Evolutionary conservation across 2,329 filamentous ascomycete genomes (phyloP), one percentile per base, ranked within the genome.

Genomic region (Neonectria ditissima): DNA sequence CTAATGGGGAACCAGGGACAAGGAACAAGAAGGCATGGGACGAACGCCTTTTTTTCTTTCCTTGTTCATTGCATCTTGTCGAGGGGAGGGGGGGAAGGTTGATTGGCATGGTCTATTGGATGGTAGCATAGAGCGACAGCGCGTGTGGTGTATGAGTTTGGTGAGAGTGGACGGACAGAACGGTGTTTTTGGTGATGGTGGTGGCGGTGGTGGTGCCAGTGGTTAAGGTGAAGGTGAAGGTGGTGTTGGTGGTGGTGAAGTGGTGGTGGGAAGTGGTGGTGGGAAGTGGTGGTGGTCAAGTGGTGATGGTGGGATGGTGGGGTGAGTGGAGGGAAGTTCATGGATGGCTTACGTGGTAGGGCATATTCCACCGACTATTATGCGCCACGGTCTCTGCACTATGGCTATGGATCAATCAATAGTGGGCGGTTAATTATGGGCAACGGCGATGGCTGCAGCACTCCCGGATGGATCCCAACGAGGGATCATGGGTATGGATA

Each of bases 121-220:
- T n/a, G n/a, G n/a, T n/a, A n/a, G n/a, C n/a, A n/a, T n/a, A n/a
- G n/a, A n/a, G n/a, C n/a, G n/a, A n/a, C n/a, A 16, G 22, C 22
- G 24, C 14, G 26, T 20, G 45, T 32, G 37, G 37, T 18, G 45
- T 4, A 43, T 43, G 32, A 28, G 22, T 43, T 20, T 28, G 51
- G 51, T 54, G 51, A 30, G 51, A 28, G 51, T 20, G n/a, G 37
- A n/a, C 20, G 51, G 50, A 39, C 20, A 28, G 51, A 54, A 43
- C 51, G 51, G 51, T 54, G 51, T 39, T 18, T 11, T 37, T 53
- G 51, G 51, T 54, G 51, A 22, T 39, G 22, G 20, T 54, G 34
- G 26, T 48, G 32, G 14, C 10, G 7, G 34, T n/a, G 34, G 14
- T 37, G 34, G 34, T 26, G 24, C 6, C 6, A 26, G 24, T 26